Evolutionary conservation across 2,329 filamentous ascomycete genomes (phyloP), one percentile per base, ranked within the genome.

Genomic region (Niveomyces coronatus): DNA sequence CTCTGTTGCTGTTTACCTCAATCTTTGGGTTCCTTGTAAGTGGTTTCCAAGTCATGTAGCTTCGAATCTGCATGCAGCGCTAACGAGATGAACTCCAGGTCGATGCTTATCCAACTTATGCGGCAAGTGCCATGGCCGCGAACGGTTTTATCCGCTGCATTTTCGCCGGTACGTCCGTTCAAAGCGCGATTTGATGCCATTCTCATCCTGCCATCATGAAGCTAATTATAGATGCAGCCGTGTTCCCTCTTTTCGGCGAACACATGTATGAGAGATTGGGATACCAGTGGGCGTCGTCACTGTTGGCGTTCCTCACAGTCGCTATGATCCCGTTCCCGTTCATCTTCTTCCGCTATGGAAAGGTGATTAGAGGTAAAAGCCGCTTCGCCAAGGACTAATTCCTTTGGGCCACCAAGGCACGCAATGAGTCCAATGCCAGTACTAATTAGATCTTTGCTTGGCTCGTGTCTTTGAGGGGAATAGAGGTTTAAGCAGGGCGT

Each of bases 91-190:
- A n/a, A n/a, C n/a, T n/a, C n/a, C 14, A 28, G 26, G 85, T 85
- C 48, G 83, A 86, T 55, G 80, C 82, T 16, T 88, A 88, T 58
- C 80, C 82, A 38, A 59, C 76, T 18, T 86, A 84, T 54, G 82
- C 82, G 18, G 83, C 83, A 32, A 79, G 72, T 41, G 85, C 86
- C 4, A 68, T 94, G 57, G 85, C 87, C 10, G 85, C 86, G 31
- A 91, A 94, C 52, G 82, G 80, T 32, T 85, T 91, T 55, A 74
- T 82, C 41, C 73, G 88, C 37, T 86, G 80, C 46, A 67, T 71
- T 15, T 91, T 93, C 64, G n/a, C n/a, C n/a, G n/a, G n/a, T n/a
- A n/a, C n/a, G n/a, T n/a, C n/a, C n/a, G n/a, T n/a, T n/a, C n/a
- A n/a, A n/a, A n/a, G n/a, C n/a, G n/a, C n/a, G n/a, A n/a, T n/a